These are phyloP conservation scores for Lipomyces chichibuensis DNA, from an alignment of 805 yeast genomes.

Conservation along the genomic window DNA sequence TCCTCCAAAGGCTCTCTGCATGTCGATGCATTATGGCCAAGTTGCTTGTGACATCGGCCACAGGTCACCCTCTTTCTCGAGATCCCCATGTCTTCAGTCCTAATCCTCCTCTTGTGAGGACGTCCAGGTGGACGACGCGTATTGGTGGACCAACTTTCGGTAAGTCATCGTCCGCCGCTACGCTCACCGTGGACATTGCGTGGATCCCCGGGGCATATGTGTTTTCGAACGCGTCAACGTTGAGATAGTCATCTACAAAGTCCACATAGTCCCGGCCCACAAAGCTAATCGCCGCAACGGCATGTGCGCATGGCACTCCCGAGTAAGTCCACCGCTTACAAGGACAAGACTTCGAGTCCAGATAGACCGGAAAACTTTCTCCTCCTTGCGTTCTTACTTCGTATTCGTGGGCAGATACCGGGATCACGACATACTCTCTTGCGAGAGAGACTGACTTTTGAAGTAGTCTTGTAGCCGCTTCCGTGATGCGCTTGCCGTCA, in stretches of 20 bases:
- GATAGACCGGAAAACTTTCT: too few relatives aligned
- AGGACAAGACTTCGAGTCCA: too few relatives aligned
- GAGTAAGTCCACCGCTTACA: too few relatives aligned
- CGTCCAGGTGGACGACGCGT: not conserved
- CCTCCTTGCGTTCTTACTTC: too few relatives aligned
- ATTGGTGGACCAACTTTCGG: not conserved
- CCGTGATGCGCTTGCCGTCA: too few relatives aligned
- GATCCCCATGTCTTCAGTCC: not conserved
- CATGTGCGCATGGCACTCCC: too few relatives aligned
- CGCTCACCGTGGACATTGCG: not conserved
- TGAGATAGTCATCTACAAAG: not conserved
- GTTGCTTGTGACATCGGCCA: not conserved
- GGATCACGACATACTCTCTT: too few relatives aligned
- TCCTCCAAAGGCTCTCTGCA: not conserved
- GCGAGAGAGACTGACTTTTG: too few relatives aligned
- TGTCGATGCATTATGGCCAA: not conserved
- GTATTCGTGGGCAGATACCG: too few relatives aligned
- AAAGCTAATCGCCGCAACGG: slow-evolving; percentile 4
- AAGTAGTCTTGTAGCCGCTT: too few relatives aligned
- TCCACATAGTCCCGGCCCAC: not conserved
- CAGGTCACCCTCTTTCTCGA: not conserved
- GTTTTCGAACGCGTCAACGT: too few relatives aligned
- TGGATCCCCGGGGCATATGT: too few relatives aligned
- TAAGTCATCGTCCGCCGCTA: not conserved
- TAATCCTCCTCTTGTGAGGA: not conserved